phyloP scores from a whole-genome alignment of 768 basidiomycete genomes.

The Russula sp. region DNA sequence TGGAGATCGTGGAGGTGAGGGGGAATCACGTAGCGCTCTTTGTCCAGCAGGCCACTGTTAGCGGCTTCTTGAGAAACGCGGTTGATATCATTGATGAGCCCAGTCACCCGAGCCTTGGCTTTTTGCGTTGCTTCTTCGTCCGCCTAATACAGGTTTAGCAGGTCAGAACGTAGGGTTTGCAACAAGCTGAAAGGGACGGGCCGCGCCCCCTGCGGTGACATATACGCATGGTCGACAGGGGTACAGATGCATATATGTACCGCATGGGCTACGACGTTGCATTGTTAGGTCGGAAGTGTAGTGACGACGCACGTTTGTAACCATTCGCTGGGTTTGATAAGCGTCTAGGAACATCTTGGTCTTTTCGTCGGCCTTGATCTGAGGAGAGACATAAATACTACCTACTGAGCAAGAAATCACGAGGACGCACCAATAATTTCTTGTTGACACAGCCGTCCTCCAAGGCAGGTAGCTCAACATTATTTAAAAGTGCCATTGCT shows the following conservation, averaged over 20 bases:
- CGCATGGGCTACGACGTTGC: conserved; percentile 11
- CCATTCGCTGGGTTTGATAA: conserved; percentile 72
- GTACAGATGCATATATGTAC: not conserved
- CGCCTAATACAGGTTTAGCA: conserved; percentile 38
- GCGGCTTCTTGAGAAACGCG: conserved; percentile 69
- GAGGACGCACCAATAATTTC: conserved; percentile 58
- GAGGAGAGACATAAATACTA: conserved; percentile 35
- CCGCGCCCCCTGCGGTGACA: conserved; percentile 1
- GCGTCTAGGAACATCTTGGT: conserved; percentile 83
- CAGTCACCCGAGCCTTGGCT: conserved; percentile 58
- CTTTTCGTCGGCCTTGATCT: conserved; percentile 97
- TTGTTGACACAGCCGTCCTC: conserved; percentile 58
- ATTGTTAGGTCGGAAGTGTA: conserved; percentile 1
- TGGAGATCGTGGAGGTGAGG: conserved; percentile 96
- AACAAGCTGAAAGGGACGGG: not conserved
- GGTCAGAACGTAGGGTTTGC: conserved; percentile 2
- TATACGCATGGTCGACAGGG: not conserved
- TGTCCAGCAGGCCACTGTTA: conserved; percentile 66
- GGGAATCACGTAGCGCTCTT: conserved; percentile 85
- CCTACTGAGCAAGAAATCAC: not conserved
- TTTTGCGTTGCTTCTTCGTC: conserved; percentile 62
- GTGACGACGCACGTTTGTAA: conserved; percentile 62
- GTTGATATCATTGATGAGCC: conserved; percentile 65
- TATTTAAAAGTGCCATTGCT: conserved; percentile 59
- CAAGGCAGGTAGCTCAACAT: conserved; percentile 55